Base-by-base conservation (phyloP, 2,329 filamentous ascomycete genomes). In the Apiospora arundinis region DNA sequence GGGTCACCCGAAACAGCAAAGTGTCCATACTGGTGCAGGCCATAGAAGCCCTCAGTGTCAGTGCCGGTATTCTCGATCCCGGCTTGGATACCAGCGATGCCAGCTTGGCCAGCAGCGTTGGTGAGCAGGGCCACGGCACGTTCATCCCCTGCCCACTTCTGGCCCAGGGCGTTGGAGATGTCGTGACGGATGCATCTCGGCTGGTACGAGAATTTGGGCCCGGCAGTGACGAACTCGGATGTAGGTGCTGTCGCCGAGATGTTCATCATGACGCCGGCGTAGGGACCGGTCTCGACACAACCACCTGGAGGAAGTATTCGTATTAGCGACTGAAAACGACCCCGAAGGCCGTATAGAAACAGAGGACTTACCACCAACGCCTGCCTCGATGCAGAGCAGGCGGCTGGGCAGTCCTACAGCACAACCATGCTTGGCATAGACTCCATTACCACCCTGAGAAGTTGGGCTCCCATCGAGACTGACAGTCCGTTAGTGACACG, bases 251-350 rank as follows among this genome's bases (percentile, higher is more conserved):
- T 78, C 9, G 78, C 76, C 74, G 40, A 77, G 69, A 46, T 76
- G 75, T 68, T 78, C 76, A 18, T 76, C 56, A 67, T 68, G 4
- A 79, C 76, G 8, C 70, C 71, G 1, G 77, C 71, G 32, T 75
- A 80, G n/a, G 70, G 68, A 4, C 81, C 81, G 60, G 82, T 81
- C 28, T 81, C 80, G 25, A 80, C 81, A 69, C 82, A 82, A 1
- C 80, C 80, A 21, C 71, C 73, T 16, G 68, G 65, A 16, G 63
- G 49, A n/a, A n/a, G 12, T 32, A 2, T 0, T 16, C 2, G 18
- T 56, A 16, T 32, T 18, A 56, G 25, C 21, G n/a, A 18, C 25
- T 25, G 25, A 28, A 25, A 25, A 28, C 1, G 11, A 12, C 9
- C 11, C 9, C 14, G 9, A 44, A 8, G 9, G 11, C 9, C 25